Evolutionary conservation across 345 rosid genomes (phyloP), one percentile per base, ranked within the genome.

Genomic region (Populus ilicifolia): DNA sequence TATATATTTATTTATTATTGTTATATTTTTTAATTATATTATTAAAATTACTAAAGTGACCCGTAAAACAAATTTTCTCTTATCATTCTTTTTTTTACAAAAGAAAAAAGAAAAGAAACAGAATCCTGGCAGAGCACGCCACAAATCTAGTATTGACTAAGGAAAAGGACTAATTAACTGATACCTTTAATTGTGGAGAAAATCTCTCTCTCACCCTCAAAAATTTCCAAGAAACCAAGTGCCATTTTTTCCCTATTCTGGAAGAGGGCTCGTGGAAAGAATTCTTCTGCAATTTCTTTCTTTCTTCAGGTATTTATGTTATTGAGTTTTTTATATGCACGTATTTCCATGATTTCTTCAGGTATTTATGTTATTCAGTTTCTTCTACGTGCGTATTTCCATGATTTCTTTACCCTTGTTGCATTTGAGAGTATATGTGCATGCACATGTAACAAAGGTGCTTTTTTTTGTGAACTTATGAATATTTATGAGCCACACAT

Each of bases 1-100:
- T 4, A 0, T 33, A 5, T 0, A 3, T 4, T 33, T 33, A 33
- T 33, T 0, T 5, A 4, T 33, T 33, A 0, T 33, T 4, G 0
- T 33, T 33, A 0, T 33, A 33, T 33, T 33, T 0, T 33, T 33
- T 33, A 33, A 33, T 33, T 33, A 33, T 33, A 33, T 4, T 33
- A 4, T 33, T 33, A 0, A 33, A 33, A 33, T 33, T 33, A 27
- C 29, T 27, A 27, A 27, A 1, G 1, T 27, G 1, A 27, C 29
- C 29, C 29, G 1, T 27, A 27, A 1, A 27, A 27, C 1, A 27
- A 27, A 27, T 1, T 1, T 27, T 27, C 1, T 27, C 29, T 27
- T 27, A 27, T 33, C 35, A 33, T 4, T 30, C 33, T 33, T 1
- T 33, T 33, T 33, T 33, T 33, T 33, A 4, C 36, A 33, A 5